A percentile compares a stretch with the other conserved stretches of the same genome.
These are phyloP conservation scores for Pholiota adiposa DNA, from an alignment of 1,284 basidiomycete genomes.

Conservation along the genomic window DNA sequence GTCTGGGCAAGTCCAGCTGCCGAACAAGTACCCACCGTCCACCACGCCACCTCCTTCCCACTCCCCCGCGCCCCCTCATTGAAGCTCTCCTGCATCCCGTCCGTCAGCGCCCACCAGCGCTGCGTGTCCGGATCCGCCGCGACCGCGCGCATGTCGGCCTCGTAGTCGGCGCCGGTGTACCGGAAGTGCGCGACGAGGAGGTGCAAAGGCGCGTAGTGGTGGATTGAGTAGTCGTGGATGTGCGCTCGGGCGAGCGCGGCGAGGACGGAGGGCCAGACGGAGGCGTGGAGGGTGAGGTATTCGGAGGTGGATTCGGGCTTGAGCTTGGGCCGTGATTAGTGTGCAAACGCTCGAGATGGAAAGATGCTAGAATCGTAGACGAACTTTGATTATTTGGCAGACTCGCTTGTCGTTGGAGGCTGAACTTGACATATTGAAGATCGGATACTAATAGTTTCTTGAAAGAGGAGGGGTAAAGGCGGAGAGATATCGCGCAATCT, in stretches of 20 bases:
- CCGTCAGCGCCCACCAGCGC: constrained; percentile 79
- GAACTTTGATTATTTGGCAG: constrained; percentile 75
- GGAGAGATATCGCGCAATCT: too few species aligned
- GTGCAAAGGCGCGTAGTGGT: constrained; percentile 63
- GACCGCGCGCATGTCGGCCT: constrained; percentile 68
- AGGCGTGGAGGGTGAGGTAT: constrained; percentile 70
- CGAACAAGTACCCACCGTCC: constrained; percentile 51
- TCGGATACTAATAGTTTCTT: not conserved
- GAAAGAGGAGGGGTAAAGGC: not conserved
- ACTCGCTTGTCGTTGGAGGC: constrained; percentile 49
- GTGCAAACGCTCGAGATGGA: too few species aligned
- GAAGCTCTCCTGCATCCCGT: constrained; percentile 80
- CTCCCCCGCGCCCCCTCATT: constrained; percentile 72
- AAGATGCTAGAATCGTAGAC: too few species aligned
- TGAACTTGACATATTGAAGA: constrained; percentile 1
- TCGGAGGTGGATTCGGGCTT: constrained; percentile 66
- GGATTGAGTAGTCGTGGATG: constrained; percentile 79
- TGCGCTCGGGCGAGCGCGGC: constrained; percentile 68
- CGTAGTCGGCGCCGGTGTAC: constrained; percentile 65
- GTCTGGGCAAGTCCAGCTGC: not conserved
- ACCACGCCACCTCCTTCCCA: constrained; percentile 71
- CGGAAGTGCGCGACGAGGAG: constrained; percentile 76
- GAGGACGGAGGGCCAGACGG: constrained; percentile 76
- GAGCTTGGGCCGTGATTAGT: constrained; percentile 44
- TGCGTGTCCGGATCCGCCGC: constrained; percentile 69